Evolutionary conservation across 2,329 filamentous ascomycete genomes (phyloP).

Genomic region (Cordyceps fumosorosea): DNA sequence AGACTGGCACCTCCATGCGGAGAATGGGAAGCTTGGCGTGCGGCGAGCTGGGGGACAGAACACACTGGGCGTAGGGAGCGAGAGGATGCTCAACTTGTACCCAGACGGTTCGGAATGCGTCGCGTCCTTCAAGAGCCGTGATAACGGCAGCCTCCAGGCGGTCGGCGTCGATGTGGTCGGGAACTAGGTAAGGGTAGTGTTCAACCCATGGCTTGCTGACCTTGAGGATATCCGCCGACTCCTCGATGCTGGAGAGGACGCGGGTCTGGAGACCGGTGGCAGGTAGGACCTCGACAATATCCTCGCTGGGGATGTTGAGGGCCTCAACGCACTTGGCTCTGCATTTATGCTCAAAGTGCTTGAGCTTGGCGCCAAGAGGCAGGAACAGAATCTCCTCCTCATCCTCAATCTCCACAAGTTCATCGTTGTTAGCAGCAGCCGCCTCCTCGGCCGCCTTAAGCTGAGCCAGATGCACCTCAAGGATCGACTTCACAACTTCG

Average conservation of each 20-base stretch:
- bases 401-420: slow-evolving; percentile 10
- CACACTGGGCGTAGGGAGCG: slow-evolving; percentile 14
- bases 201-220: slow-evolving; percentile 11
- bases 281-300: slow-evolving; percentile 11
- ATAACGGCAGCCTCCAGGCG: slow-evolving; percentile 14
- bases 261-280: slow-evolving; percentile 11
- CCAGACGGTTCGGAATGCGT: slow-evolving; percentile 15
- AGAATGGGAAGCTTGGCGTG: slow-evolving; percentile 8
- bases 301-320: slow-evolving; percentile 7
- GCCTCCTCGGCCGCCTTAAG: slow-evolving; percentile 7
- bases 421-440: slow-evolving; percentile 1
- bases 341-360: slow-evolving; percentile 13
- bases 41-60: slow-evolving; percentile 4
- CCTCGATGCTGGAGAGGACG: slow-evolving; percentile 10
- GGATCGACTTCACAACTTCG: slow-evolving; percentile 4
- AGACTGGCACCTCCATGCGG: slow-evolving; percentile 2
- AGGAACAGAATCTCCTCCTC: slow-evolving; percentile 12
- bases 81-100: slow-evolving; percentile 14
- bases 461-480: background rate
- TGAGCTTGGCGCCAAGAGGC: slow-evolving; percentile 6
- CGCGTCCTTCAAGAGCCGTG: slow-evolving; percentile 7
- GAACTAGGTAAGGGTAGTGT: slow-evolving; percentile 14
- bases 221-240: slow-evolving; percentile 7
- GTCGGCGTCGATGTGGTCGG: slow-evolving; percentile 11
- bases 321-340: slow-evolving; percentile 7